A percentile compares a stretch with the other conserved stretches of the same genome.
These are phyloP conservation scores for Pseudogymnoascus sp. DNA, from an alignment of 2,329 filamentous ascomycete species.

Conservation along the genomic window DNA sequence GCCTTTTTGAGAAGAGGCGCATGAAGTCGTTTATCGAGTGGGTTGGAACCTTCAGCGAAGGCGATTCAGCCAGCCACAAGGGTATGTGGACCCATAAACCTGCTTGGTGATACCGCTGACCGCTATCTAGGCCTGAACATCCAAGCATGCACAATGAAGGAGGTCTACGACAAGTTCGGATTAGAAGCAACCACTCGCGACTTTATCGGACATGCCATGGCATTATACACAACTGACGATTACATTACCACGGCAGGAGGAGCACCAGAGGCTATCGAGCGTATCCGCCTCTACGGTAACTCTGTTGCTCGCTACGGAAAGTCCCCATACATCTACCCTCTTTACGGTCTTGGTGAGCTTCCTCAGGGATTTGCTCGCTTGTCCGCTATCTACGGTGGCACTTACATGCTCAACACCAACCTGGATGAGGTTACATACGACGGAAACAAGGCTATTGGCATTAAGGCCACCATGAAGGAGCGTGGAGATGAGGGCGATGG, in stretches of 20 bases:
- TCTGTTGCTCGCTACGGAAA: conserved; percentile 97
- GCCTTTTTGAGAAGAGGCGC: conserved; percentile 92
- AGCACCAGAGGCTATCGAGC: conserved; percentile 79
- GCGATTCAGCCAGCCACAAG: conserved; percentile 80
- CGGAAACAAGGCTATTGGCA: conserved; percentile 76
- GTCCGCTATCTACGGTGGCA: conserved; percentile 96
- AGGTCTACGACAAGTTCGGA: conserved; percentile 97
- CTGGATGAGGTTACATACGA: conserved; percentile 87
- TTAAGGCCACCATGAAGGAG: conserved; percentile 94
- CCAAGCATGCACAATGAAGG: conserved; percentile 77
- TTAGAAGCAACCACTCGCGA: conserved; percentile 84
- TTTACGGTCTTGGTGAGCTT: conserved; percentile 94
- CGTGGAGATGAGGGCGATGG: conserved; percentile 62
- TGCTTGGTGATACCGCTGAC: conserved; percentile 19
- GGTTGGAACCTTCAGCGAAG: conserved; percentile 77
- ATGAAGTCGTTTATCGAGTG: conserved; percentile 96
- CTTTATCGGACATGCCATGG: conserved; percentile 98
- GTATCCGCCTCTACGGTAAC: conserved; percentile 93
- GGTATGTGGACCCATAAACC: conserved; percentile 45
- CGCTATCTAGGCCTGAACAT: conserved; percentile 63
- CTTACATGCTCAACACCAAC: conserved; percentile 97
- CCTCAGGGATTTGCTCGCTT: conserved; percentile 96
- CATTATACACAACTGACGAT: conserved; percentile 81
- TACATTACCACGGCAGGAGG: conserved; percentile 68
- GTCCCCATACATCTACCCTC: conserved; percentile 97